Base-by-base conservation (phyloP, 2,329 filamentous ascomycete genomes). In the Cordyceps javanica region DNA sequence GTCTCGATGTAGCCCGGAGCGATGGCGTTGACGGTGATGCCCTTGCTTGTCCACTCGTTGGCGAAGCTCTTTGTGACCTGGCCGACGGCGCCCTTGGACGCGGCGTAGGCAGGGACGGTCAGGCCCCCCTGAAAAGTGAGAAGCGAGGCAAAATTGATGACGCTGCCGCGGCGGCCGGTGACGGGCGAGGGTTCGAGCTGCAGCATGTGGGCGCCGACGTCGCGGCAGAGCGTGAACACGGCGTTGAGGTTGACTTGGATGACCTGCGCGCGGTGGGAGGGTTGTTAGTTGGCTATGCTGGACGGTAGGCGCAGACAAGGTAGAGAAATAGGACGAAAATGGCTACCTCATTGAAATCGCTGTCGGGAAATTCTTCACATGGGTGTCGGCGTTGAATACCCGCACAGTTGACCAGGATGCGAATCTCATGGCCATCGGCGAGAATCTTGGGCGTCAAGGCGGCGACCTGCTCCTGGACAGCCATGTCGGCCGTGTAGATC, bases 1-100 rank as follows among this genome's bases (percentile, higher is more conserved):
- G 91, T 96, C 51, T 83, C 89, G 65, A 96, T 90, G 72, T 96
- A 96, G 0, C 91, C 91, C 0, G 91, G 91, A 2, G 91, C 91
- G 67, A 96, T 90, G 8, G 88, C 90, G 70, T 96, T 96, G 41
- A 96, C 91, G 1, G 82, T 90, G 61, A 96, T 81, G 2, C 91
- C 91, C 66, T 85, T 81, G n/a, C 77, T 72, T 0, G 86, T 84
- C 91, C 91, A 96, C 74, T 95, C 90, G 69, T 96, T 96, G 48
- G 86, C 85, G 59, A 96, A 78, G 26, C 87, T 87, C 75, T 94
- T 95, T 53, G 90, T 95, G 59, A 95, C 73, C 74, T 96, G 91
- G 6, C 84, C 87, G 0, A 96, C 86, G 9, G 89, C 91, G 45
- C 91, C 91, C 73, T 96, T 96, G 61, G 83, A 85, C 0, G 91